Conservation (phyloP, 2,329 filamentous ascomycete genomes). For the Penicillium sp. region DNA sequence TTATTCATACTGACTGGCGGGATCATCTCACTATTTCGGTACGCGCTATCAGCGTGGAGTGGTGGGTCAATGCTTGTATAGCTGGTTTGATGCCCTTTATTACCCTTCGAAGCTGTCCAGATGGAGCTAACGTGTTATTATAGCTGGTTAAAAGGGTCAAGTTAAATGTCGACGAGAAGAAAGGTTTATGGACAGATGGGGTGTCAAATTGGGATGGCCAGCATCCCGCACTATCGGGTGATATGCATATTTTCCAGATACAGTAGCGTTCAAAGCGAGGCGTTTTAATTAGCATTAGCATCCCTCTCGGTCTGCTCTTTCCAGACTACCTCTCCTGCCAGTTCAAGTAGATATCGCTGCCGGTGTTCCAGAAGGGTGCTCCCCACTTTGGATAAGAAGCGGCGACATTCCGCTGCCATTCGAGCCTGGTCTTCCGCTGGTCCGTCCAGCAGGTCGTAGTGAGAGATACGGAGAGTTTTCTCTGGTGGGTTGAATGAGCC, state of each 20-base stretch:
- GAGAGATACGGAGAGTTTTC: neutral
- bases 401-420: neutral
- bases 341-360: slow-evolving; percentile 21
- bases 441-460: neutral
- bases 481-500: neutral
- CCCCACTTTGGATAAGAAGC: neutral
- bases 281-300: neutral
- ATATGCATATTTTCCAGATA: neutral
- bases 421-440: neutral
- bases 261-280: neutral
- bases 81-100: neutral
- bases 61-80: neutral
- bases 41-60: neutral
- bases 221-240: neutral
- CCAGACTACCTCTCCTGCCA: slow-evolving; percentile 19
- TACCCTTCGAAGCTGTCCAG: neutral
- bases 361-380: slow-evolving; percentile 7
- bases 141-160: too few species aligned
- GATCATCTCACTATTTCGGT: slow-evolving; percentile 3
- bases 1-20: slow-evolving; percentile 8
- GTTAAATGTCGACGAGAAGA: too few species aligned
- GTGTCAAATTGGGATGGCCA: neutral
- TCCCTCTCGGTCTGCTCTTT: neutral
- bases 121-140: neutral
- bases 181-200: too few species aligned